Conservation (phyloP, 768 basidiomycete species). For the Pilatotrama ljubarskyi region DNA sequence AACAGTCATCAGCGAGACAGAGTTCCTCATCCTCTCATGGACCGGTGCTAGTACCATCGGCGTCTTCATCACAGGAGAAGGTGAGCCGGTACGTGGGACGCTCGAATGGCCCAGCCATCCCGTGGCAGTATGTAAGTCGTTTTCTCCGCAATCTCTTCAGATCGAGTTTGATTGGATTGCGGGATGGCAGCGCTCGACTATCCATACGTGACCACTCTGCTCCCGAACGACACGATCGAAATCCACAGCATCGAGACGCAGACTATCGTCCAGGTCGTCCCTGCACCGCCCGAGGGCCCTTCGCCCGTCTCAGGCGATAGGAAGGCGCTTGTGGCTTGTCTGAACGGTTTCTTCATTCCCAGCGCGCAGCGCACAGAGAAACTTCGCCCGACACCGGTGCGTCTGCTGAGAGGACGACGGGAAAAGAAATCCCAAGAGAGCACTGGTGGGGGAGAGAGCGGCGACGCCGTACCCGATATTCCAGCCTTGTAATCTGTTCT, state of each 20-base stretch:
- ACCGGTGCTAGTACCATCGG: constrained; percentile 81
- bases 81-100: constrained; percentile 89
- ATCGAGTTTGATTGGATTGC: background rate
- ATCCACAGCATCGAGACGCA: constrained; percentile 82
- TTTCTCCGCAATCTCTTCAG: background rate
- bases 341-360: constrained; percentile 44
- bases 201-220: constrained; percentile 75
- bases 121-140: constrained; percentile 64
- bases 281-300: constrained; percentile 39
- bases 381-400: constrained; percentile 37
- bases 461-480: constrained; percentile 7
- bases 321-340: constrained; percentile 31
- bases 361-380: constrained; percentile 42
- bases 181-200: constrained; percentile 68
- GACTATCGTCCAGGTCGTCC: constrained; percentile 65
- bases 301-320: constrained; percentile 31
- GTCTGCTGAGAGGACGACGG: constrained; percentile 25
- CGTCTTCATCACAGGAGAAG: constrained; percentile 79
- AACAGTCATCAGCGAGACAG: constrained; percentile 69
- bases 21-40: constrained; percentile 87
- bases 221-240: constrained; percentile 77
- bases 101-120: constrained; percentile 85
- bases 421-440: background rate
- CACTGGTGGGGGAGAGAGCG: background rate
- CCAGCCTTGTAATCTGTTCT: background rate